phyloP scores from a whole-genome alignment of 768 basidiomycete genomes.

The Gelatoporia subvermispora region DNA sequence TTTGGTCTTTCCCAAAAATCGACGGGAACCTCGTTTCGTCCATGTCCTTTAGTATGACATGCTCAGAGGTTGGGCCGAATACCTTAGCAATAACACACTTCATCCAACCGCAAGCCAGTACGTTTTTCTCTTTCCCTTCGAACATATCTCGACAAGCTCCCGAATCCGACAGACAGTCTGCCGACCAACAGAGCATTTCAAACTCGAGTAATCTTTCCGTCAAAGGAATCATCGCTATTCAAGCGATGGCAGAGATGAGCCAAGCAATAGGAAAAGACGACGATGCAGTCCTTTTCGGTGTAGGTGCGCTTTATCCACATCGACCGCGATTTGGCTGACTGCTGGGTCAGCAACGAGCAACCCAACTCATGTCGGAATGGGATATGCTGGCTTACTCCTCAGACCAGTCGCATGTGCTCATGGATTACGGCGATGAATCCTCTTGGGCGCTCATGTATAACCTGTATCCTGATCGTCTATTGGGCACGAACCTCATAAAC shows the following conservation, averaged over 20 bases:
- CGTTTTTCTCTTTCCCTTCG: not conserved
- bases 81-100: conserved; percentile 24
- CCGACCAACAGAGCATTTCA: conserved; percentile 7
- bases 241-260: conserved; percentile 19
- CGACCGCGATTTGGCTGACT: not conserved
- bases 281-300: conserved; percentile 12
- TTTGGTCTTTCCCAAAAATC: no score
- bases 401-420: no score
- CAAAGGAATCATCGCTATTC: conserved; percentile 20
- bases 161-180: conserved; percentile 3
- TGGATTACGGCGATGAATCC: not conserved
- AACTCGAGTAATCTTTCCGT: conserved; percentile 19
- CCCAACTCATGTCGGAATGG: not conserved
- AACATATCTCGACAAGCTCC: not conserved
- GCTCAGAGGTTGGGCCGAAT: conserved; percentile 19
- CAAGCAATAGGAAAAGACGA: conserved; percentile 4
- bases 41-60: conserved; percentile 14
- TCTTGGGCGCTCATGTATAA: conserved; percentile 9
- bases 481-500: conserved; percentile 2
- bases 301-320: not conserved
- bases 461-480: conserved; percentile 7
- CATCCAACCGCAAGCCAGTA: conserved; percentile 10
- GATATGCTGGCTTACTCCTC: no score
- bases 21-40: no score
- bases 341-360: not conserved